Conservation (phyloP, 495 filamentous ascomycete species). For the Hypoxylon lenormandii region DNA sequence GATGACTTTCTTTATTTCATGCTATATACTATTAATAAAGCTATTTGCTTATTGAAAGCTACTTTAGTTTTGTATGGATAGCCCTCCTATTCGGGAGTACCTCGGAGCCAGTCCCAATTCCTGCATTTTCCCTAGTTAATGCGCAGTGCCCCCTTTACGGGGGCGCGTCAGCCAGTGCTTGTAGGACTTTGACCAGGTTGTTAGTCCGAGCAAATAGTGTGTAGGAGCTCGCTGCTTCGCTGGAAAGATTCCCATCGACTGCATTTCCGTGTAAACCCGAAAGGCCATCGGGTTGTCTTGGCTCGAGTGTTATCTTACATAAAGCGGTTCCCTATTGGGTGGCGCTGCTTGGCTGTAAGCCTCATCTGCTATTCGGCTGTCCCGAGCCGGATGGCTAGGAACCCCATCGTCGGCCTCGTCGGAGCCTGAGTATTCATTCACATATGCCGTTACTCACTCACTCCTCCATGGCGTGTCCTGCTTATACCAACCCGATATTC, state of each 20-base stretch:
- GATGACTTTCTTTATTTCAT: no score
- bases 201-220: conserved; percentile 16
- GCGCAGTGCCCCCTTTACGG: no score
- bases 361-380: conserved; percentile 25
- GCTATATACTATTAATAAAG: no score
- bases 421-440: conserved; percentile 11
- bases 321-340: conserved; percentile 29
- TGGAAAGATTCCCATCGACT: conserved; percentile 25
- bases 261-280: conserved; percentile 43
- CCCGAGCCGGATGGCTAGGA: conserved; percentile 24
- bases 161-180: no score
- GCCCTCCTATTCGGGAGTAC: no score
- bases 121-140: no score
- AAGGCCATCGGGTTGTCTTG: conserved; percentile 36
- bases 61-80: no score
- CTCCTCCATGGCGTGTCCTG: not conserved
- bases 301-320: conserved; percentile 25
- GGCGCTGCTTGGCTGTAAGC: conserved; percentile 32
- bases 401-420: conserved; percentile 31
- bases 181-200: conserved; percentile 20
- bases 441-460: conserved; percentile 10
- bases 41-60: no score
- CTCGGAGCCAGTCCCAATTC: no score
- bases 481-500: no score
- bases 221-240: conserved; percentile 24